phyloP scores from a whole-genome alignment of 805 yeast genomes.

The Metschnikowia drakensbergensis region DNA sequence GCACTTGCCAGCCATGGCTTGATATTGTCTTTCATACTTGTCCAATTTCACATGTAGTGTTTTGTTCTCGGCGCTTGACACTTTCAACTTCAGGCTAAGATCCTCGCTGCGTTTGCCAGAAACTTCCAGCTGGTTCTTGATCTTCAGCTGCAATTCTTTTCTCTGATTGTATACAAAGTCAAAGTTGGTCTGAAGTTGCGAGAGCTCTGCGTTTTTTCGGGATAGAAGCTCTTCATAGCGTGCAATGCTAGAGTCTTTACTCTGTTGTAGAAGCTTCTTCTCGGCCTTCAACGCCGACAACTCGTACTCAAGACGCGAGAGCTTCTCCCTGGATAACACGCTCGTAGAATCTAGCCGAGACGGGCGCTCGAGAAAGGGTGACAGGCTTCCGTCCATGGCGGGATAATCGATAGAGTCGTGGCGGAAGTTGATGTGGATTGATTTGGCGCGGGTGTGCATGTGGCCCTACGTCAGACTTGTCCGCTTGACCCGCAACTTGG shows the following conservation, averaged over 20 bases:
- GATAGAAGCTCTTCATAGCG: constrained; percentile 25
- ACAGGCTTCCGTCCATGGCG: constrained; percentile 15
- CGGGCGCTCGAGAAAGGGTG: constrained; percentile 18
- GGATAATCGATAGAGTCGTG: background rate
- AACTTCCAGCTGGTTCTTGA: constrained; percentile 29
- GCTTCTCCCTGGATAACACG: constrained; percentile 6
- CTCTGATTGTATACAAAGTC: constrained; percentile 35
- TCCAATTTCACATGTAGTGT: constrained; percentile 10
- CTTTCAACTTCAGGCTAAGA: constrained; percentile 18
- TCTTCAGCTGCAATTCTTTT: constrained; percentile 29
- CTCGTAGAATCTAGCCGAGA: constrained; percentile 7
- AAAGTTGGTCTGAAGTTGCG: constrained; percentile 32
- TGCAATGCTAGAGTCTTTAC: constrained; percentile 21
- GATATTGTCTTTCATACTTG: constrained; percentile 22
- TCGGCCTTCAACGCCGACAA: constrained; percentile 31
- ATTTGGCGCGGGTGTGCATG: constrained; percentile 7
- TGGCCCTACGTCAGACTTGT: constrained; percentile 1
- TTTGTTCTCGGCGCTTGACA: constrained; percentile 20
- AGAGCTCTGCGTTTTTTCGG: constrained; percentile 31
- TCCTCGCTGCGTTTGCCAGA: constrained; percentile 18
- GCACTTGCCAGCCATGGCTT: constrained; percentile 23
- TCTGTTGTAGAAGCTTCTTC: constrained; percentile 28
- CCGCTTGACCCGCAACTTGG: constrained; percentile 2
- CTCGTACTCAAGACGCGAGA: constrained; percentile 30
- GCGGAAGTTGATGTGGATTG: constrained; percentile 1